A percentile compares a stretch with the other conserved stretches of the same genome.
Conservation (phyloP, 441 rosid genomes). For the Syzygium syzygioides region DNA sequence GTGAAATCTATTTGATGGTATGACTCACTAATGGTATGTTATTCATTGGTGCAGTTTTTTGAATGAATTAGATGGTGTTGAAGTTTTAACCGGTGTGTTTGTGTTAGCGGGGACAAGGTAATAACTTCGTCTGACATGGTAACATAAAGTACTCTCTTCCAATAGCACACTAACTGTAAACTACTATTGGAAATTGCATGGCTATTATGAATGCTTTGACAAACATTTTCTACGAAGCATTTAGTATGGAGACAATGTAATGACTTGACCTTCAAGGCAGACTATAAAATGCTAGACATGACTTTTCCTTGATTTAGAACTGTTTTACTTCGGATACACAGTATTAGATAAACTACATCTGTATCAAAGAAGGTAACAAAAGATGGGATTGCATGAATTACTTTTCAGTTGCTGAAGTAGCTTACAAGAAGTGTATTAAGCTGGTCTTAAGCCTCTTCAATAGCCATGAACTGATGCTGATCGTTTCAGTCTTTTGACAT, state of each 20-base stretch:
- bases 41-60: neutral
- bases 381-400: rapidly evolving
- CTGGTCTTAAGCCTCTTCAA: neutral
- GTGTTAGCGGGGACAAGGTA: slow-evolving; percentile 91
- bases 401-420: neutral
- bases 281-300: neutral
- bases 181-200: neutral
- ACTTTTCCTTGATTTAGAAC: neutral
- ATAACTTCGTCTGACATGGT: slow-evolving; percentile 1
- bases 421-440: neutral
- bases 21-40: neutral
- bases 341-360: neutral
- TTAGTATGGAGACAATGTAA: neutral
- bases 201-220: neutral
- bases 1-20: slow-evolving; percentile 1
- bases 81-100: slow-evolving; percentile 89
- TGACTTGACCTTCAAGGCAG: neutral
- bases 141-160: neutral
- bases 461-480: neutral
- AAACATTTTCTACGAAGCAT: neutral
- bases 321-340: neutral
- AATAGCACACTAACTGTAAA: neutral
- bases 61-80: slow-evolving; percentile 59
- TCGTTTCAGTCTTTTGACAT: neutral
- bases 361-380: neutral